These are phyloP conservation scores for Globisporangium nagaii DNA, from an alignment of 352 stramenopile species.

Conservation along the genomic window DNA sequence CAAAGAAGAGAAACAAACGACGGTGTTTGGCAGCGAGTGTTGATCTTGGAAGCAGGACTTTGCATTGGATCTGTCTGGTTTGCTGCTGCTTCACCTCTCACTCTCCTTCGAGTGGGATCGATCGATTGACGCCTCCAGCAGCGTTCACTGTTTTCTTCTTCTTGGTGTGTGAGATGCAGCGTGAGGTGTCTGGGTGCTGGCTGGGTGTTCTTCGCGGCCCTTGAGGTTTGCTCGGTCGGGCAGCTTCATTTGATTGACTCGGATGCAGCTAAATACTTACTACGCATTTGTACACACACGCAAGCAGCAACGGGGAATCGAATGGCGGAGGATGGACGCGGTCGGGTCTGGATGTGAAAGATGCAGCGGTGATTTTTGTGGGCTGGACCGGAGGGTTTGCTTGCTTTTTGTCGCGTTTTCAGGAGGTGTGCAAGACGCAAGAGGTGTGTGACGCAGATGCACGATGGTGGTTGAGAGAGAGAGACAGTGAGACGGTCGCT, in stretches of 20 bases:
- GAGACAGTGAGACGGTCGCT: neutral
- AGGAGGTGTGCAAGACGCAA: neutral
- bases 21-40: neutral
- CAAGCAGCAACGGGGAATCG: neutral
- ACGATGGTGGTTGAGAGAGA: neutral
- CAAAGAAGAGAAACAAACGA: neutral
- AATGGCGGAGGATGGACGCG: neutral
- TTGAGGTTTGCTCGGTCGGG: neutral
- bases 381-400: neutral
- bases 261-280: conserved; percentile 6
- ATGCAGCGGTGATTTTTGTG: conserved; percentile 1
- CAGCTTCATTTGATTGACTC: conserved; percentile 1
- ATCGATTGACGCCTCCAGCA: neutral
- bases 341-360: conserved; percentile 1
- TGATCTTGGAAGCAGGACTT: neutral
- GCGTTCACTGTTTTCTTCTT: conserved; percentile 6
- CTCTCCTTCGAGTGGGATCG: no score
- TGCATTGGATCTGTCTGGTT: neutral
- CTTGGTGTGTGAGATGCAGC: neutral
- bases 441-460: neutral
- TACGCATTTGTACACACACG: conserved; percentile 3
- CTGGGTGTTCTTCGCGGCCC: neutral
- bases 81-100: neutral
- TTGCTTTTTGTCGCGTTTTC: conserved; percentile 4
- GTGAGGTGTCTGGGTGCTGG: neutral